Evolutionary conservation across 2,329 filamentous ascomycete species (phyloP).

Genomic region (Fusarium chlamydosporum): DNA sequence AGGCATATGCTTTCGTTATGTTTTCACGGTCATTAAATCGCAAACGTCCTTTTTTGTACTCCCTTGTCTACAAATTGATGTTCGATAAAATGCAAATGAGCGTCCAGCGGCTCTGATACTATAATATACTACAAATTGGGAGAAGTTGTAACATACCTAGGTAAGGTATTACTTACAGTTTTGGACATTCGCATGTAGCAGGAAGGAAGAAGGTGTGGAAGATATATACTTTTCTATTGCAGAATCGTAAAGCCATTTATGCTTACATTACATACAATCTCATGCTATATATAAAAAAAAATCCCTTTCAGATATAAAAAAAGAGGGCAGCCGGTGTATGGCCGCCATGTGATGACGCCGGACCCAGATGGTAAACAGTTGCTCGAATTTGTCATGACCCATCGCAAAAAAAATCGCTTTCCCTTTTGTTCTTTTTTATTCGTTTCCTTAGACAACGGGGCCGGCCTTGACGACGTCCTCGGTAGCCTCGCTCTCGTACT

Average conservation of each 20-base stretch:
- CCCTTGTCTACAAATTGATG: background rate
- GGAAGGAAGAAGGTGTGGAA: conserved; percentile 13
- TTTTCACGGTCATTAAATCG: background rate
- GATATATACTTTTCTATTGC: conserved; percentile 50
- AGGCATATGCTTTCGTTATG: background rate
- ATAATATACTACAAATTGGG: too few species aligned
- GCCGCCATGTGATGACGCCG: conserved; percentile 51
- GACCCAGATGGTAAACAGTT: conserved; percentile 49
- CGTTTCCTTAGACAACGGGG: conserved; percentile 58
- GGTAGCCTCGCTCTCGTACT: conserved; percentile 89
- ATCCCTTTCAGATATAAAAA: conserved; percentile 37
- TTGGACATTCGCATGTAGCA: background rate
- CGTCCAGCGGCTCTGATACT: background rate
- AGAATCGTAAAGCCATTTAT: conserved; percentile 47
- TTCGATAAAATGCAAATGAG: background rate
- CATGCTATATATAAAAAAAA: conserved; percentile 34
- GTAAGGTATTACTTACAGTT: background rate
- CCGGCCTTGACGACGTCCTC: conserved; percentile 81
- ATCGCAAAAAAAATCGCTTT: conserved; percentile 45
- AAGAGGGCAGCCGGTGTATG: conserved; percentile 47
- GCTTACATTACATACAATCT: conserved; percentile 51
- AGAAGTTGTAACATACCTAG: too few species aligned
- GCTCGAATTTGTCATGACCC: conserved; percentile 44
- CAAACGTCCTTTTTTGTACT: too few species aligned
- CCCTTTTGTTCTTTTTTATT: conserved; percentile 29